Conservation (phyloP, 306 rosid genomes). For the Dalbergia cultrata region DNA sequence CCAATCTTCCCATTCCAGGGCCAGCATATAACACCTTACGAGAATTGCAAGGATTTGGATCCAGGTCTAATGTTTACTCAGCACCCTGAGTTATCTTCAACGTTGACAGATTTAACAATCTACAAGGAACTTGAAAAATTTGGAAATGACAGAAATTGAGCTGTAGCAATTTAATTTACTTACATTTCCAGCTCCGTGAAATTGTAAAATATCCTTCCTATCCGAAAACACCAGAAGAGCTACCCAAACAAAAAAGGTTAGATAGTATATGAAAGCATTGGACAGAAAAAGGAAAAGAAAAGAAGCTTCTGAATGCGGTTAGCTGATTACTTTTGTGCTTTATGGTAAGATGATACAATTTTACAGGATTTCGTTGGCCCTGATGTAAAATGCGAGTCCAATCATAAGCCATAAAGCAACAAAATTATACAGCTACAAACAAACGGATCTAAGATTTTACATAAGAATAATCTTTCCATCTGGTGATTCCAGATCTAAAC, state of each 20-base stretch:
- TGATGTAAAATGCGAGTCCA: constrained; percentile 28
- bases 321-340: not conserved
- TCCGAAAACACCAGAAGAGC: not conserved
- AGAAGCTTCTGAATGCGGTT: constrained; percentile 8
- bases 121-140: not conserved
- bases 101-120: not conserved
- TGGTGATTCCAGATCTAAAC: constrained; percentile 68
- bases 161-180: not conserved
- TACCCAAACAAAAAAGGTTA: not conserved
- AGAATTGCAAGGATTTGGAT: too few species aligned
- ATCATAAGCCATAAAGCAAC: constrained; percentile 30
- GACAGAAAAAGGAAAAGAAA: not conserved
- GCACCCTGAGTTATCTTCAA: not conserved
- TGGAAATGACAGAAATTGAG: not conserved
- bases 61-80: not conserved
- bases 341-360: not conserved
- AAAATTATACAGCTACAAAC: constrained; percentile 35
- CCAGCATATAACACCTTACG: too few species aligned
- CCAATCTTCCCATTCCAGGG: too few species aligned
- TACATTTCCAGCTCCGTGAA: not conserved
- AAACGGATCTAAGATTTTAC: constrained; percentile 58
- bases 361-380: constrained; percentile 29
- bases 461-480: constrained; percentile 82
- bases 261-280: not conserved
- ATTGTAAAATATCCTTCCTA: not conserved